Base-by-base conservation (phyloP, 225 moss, liverwort and hornwort genomes). In the Pleurozium schreberi region DNA sequence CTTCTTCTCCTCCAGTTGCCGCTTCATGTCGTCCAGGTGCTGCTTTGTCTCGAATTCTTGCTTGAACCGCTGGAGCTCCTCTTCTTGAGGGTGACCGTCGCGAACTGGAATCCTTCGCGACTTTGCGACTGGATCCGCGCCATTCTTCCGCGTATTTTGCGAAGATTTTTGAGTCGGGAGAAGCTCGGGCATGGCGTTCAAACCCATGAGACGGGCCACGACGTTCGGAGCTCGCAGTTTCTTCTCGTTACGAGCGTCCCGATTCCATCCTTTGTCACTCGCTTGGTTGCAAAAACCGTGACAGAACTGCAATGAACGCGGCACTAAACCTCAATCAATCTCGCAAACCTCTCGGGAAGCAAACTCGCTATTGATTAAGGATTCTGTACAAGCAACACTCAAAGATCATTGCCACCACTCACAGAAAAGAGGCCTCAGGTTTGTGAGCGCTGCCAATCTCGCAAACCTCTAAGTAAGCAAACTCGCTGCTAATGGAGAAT, bases 131-230 rank as follows among this genome's bases (percentile, higher is more conserved):
- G 69, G 33, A 16, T 31, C 84, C 9, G 58, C 84, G 49, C 86
- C 85, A 61, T 90, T 75, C 55, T 91, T 83, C 57, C 90, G 52
- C 92, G 90, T 78, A 79, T 88, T 80, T 64, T 69, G 88, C 63
- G 71, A 73, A 83, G 91, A 86, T 52, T 84, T 84, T 83, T 91
- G 87, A 86, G 92, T 73, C 77, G 84, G 93, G 31, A 73, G 84
- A 73, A 89, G 93, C 36, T 95, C 96, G 26, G 95, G 94, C 65
- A 96, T 89, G 28, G 95, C 87, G 47, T 96, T 95, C 82, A 98
- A 92, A 25, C 98, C 98, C 98, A 98, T 96, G 67, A 98, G 92
- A 42, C 95, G 94, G 25, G 96, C 98, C 70, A 98, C 95, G 23
- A 98, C 93, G 80, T 95, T 95, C 5, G 95, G 96, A 21, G 90